These are phyloP conservation scores for Acanthamoeba royreba DNA, from an alignment of 208 protist species.

Conservation along the genomic window DNA sequence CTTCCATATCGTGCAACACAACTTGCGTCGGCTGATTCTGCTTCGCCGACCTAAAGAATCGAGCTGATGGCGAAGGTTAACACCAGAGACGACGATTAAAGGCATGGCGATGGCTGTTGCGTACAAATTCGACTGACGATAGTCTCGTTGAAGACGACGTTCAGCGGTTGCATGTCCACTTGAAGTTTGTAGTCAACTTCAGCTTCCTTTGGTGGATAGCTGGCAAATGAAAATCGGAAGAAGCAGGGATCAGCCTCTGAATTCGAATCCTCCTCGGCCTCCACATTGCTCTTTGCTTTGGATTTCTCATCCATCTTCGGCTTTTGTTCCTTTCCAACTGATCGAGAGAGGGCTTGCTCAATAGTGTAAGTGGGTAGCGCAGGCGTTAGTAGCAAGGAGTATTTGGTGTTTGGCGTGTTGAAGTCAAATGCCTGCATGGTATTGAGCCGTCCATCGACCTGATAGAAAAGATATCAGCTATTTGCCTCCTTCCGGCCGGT, in stretches of 20 bases:
- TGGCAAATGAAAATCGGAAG: slow-evolving; percentile 3
- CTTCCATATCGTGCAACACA: neutral
- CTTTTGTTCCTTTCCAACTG: neutral
- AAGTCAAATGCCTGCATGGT: slow-evolving; percentile 21
- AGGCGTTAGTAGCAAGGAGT: neutral
- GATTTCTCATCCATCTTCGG: neutral
- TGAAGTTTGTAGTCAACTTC: neutral
- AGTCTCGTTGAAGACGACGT: slow-evolving; percentile 4
- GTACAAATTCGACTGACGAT: neutral
- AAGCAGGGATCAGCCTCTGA: neutral
- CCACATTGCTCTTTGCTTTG: neutral
- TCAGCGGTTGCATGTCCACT: slow-evolving; percentile 25
- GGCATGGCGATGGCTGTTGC: neutral
- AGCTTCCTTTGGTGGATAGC: neutral
- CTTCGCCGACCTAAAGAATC: neutral
- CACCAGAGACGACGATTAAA: neutral
- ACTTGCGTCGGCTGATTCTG: neutral
- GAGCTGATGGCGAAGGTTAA: neutral
- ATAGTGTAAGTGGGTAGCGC: neutral
- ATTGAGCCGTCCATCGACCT: slow-evolving; percentile 3
- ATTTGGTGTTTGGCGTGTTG: slow-evolving; percentile 27
- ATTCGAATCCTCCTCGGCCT: neutral
- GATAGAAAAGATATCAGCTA: neutral
- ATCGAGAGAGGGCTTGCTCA: neutral
- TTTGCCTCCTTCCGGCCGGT: neutral